These are phyloP conservation scores for Blastocystis sp. DNA, from an alignment of 352 stramenopile species.

Conservation along the genomic window DNA sequence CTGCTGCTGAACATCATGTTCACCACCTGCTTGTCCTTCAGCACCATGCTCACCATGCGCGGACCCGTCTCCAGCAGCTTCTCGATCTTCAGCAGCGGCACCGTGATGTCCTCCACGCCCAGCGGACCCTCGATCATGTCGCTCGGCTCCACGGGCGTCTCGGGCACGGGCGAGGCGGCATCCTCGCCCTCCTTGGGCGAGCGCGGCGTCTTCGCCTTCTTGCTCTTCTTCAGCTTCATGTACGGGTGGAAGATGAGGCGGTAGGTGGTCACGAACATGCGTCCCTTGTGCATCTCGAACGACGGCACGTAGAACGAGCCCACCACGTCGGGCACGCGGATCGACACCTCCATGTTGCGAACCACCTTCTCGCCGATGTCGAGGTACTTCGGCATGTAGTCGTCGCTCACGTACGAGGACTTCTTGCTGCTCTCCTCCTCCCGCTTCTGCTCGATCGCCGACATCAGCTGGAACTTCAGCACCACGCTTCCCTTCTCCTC, in stretches of 20 bases:
- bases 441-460: constrained; percentile 69
- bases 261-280: constrained; percentile 71
- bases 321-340: constrained; percentile 65
- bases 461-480: constrained; percentile 67
- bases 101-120: constrained; percentile 23
- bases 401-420: constrained; percentile 68
- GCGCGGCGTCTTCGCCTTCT: constrained; percentile 63
- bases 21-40: constrained; percentile 72
- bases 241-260: constrained; percentile 74
- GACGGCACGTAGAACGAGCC: constrained; percentile 64
- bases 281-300: constrained; percentile 73
- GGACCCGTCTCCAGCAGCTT: constrained; percentile 59
- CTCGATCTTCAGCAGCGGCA: constrained; percentile 66
- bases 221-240: constrained; percentile 70
- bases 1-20: constrained; percentile 60
- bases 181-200: constrained; percentile 43
- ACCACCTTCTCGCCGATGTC: constrained; percentile 66
- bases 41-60: constrained; percentile 48
- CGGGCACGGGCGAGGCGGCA: background rate
- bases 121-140: constrained; percentile 60
- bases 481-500: constrained; percentile 62
- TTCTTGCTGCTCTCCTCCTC: constrained; percentile 72
- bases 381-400: constrained; percentile 71
- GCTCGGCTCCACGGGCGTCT: background rate
- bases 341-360: constrained; percentile 37